These are phyloP conservation scores for Fusarium tupiense DNA, from an alignment of 2,329 filamentous ascomycete species.

Conservation along the genomic window DNA sequence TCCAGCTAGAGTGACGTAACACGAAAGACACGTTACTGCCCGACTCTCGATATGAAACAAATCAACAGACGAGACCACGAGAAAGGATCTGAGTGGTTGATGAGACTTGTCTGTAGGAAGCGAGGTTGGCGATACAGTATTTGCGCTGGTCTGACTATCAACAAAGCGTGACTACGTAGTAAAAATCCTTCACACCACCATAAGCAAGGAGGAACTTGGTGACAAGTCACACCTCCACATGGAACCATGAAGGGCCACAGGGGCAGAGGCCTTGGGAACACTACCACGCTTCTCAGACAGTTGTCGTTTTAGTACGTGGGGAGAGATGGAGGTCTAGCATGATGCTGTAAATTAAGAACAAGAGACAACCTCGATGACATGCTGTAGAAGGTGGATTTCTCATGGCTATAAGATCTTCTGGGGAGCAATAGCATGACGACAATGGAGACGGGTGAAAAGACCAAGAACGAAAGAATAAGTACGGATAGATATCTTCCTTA, in stretches of 20 bases:
- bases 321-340: neutral
- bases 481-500: neutral
- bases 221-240: constrained; percentile 9
- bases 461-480: constrained; percentile 1
- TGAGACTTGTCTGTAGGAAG: neutral
- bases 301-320: constrained; percentile 11
- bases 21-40: constrained; percentile 16
- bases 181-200: neutral
- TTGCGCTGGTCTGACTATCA: neutral
- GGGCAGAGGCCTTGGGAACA: constrained; percentile 1
- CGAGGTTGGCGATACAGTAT: constrained; percentile 12
- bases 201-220: neutral
- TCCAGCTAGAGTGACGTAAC: constrained; percentile 27
- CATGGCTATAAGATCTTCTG: constrained; percentile 27
- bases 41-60: neutral
- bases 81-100: constrained; percentile 3
- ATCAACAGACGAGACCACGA: neutral
- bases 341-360: neutral
- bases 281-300: constrained; percentile 14
- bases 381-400: neutral
- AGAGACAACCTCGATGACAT: constrained; percentile 5
- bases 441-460: constrained; percentile 12
- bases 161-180: neutral
- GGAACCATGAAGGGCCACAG: constrained; percentile 12
- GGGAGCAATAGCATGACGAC: constrained; percentile 31